phyloP scores from a whole-genome alignment of 1,284 basidiomycete genomes.

The Tetrapyrgos nigripes region DNA sequence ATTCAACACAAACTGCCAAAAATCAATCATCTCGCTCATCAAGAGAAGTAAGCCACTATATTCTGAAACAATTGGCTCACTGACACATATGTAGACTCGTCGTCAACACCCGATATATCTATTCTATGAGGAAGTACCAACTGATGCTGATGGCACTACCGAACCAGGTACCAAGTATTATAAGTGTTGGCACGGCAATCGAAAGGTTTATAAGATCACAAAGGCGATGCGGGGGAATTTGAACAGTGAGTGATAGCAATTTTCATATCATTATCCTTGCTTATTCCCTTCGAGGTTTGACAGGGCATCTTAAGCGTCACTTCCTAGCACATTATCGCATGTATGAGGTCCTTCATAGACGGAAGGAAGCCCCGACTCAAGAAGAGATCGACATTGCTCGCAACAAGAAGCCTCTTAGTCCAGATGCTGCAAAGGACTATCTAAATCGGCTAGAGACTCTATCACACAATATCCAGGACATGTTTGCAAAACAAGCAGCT shows the following conservation, averaged over 20 bases:
- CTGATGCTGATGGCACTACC: not conserved
- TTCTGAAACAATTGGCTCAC: too few species aligned
- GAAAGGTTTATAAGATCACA: slow-evolving; percentile 4
- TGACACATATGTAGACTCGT: too few species aligned
- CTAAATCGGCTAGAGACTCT: not conserved
- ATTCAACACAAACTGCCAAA: too few species aligned
- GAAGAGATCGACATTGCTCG: slow-evolving; percentile 9
- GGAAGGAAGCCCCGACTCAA: slow-evolving; percentile 6
- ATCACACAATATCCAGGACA: not conserved
- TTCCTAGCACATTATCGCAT: not conserved
- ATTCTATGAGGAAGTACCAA: slow-evolving; percentile 8
- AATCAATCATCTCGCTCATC: too few species aligned
- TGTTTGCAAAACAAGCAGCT: not conserved
- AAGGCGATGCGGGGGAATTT: not conserved
- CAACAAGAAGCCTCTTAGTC: not conserved
- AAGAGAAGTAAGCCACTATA: too few species aligned
- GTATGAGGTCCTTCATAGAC: slow-evolving; percentile 2
- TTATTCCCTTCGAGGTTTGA: slow-evolving; percentile 1
- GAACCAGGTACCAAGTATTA: slow-evolving; percentile 1
- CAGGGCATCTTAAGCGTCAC: slow-evolving; percentile 1
- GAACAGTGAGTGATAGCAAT: not conserved
- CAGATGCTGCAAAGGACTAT: not conserved
- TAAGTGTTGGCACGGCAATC: slow-evolving; percentile 11
- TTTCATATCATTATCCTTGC: not conserved
- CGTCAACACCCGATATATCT: slow-evolving; percentile 5